Evolutionary conservation across 2,329 filamentous ascomycete species (phyloP).

Genomic region (Epichloe hybrida): DNA sequence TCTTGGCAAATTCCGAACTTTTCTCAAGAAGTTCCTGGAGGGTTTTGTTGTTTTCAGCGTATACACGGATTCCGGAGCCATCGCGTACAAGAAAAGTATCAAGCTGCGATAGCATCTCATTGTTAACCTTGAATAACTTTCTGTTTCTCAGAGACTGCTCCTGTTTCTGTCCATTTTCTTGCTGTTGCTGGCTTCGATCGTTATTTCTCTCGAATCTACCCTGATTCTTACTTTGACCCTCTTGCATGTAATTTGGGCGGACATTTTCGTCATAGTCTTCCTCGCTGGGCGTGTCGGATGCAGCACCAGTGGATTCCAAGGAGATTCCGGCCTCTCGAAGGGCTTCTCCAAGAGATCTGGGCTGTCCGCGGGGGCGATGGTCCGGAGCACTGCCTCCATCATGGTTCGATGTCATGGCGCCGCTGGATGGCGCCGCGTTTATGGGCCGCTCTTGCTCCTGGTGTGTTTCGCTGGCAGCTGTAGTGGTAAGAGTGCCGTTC

Average conservation of each 20-base stretch:
- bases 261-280: slow-evolving; percentile 31
- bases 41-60: slow-evolving; percentile 14
- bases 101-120: background rate
- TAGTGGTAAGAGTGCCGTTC: background rate
- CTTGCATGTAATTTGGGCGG: slow-evolving; percentile 13
- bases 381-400: background rate
- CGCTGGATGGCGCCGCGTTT: background rate
- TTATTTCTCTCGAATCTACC: background rate
- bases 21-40: slow-evolving; percentile 16
- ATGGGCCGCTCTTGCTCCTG: background rate
- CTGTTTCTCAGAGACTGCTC: background rate
- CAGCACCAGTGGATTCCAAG: slow-evolving; percentile 9
- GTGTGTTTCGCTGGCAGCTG: background rate
- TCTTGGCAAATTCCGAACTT: slow-evolving; percentile 12
- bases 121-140: background rate
- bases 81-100: slow-evolving; percentile 10
- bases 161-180: background rate
- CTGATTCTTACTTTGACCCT: slow-evolving; percentile 1
- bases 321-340: slow-evolving; percentile 13
- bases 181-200: background rate
- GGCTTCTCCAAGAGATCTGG: slow-evolving; percentile 16
- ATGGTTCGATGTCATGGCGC: background rate
- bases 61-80: slow-evolving; percentile 13
- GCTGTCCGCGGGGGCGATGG: slow-evolving; percentile 2
- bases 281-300: slow-evolving; percentile 29